Conservation (phyloP, 345 rosid species). For the Pistacia integerrima region DNA sequence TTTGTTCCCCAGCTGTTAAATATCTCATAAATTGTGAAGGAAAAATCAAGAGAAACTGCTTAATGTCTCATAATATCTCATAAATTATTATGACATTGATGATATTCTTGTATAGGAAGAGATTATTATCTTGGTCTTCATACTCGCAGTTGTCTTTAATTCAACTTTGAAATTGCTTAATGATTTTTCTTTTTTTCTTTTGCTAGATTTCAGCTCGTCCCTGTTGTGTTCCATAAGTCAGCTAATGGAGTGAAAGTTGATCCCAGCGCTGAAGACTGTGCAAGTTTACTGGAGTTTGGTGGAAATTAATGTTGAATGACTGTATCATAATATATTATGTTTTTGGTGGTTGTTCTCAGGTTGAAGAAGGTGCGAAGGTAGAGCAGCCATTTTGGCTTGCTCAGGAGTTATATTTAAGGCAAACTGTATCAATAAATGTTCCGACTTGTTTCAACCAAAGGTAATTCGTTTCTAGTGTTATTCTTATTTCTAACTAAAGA, state of each 20-base stretch:
- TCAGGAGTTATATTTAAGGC: slow-evolving; percentile 32
- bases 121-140: slow-evolving; percentile 32
- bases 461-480: too few species aligned
- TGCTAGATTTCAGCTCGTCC: slow-evolving; percentile 48
- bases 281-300: slow-evolving; percentile 30
- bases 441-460: slow-evolving; percentile 24
- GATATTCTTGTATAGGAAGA: slow-evolving; percentile 83
- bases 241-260: slow-evolving; percentile 47
- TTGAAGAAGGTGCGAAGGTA: slow-evolving; percentile 70
- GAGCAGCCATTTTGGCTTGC: slow-evolving; percentile 84
- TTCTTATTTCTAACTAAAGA: too few species aligned
- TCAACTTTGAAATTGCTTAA: not conserved
- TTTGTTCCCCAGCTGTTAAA: too few species aligned
- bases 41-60: not conserved
- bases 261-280: slow-evolving; percentile 50
- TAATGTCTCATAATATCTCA: too few species aligned
- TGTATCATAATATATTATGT: not conserved
- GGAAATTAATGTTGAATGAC: not conserved
- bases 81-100: slow-evolving; percentile 60
- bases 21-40: slow-evolving; percentile 8
- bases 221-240: slow-evolving; percentile 57
- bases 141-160: not conserved
- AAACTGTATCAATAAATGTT: slow-evolving; percentile 58
- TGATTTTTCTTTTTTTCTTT: not conserved
- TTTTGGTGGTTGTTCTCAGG: slow-evolving; percentile 38